Conservation (phyloP, 2,329 filamentous ascomycete genomes). For the Verticillium nubilum region DNA sequence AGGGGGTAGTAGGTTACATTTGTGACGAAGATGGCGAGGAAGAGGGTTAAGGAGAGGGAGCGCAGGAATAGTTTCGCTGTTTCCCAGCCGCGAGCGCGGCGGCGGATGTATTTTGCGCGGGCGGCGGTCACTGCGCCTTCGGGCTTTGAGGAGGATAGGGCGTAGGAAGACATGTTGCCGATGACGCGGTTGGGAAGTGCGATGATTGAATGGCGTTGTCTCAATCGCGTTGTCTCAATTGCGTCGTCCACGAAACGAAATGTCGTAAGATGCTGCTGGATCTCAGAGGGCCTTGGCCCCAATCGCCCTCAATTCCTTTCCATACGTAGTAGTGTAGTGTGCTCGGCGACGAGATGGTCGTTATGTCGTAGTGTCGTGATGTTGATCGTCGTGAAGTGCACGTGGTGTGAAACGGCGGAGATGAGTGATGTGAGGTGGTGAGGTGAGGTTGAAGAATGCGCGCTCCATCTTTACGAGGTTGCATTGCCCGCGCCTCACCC, state of each 20-base stretch:
- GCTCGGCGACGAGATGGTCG: too few relatives aligned
- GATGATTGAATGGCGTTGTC: too few relatives aligned
- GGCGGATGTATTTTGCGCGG: constrained; percentile 2
- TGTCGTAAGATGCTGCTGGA: background rate
- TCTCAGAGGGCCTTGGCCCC: background rate
- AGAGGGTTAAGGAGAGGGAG: constrained; percentile 8
- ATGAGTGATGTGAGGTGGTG: background rate
- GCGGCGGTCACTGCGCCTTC: background rate
- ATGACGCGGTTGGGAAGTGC: background rate
- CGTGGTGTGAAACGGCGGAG: background rate
- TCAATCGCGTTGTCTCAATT: too few relatives aligned
- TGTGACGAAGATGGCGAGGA: constrained; percentile 9
- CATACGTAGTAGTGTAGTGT: too few relatives aligned
- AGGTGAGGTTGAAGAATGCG: background rate
- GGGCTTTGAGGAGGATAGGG: constrained; percentile 5
- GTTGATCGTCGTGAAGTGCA: background rate
- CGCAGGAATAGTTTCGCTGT: constrained; percentile 17
- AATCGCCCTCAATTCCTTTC: background rate
- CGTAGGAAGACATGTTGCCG: background rate
- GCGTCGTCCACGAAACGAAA: too few relatives aligned
- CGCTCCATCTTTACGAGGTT: background rate
- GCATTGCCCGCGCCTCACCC: too few relatives aligned
- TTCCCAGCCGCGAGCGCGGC: constrained; percentile 13
- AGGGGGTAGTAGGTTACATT: background rate
- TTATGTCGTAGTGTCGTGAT: too few relatives aligned